phyloP scores from a whole-genome alignment of 371 early-diverging fungal genomes.

The Neoconidiobolus thromboides region DNA sequence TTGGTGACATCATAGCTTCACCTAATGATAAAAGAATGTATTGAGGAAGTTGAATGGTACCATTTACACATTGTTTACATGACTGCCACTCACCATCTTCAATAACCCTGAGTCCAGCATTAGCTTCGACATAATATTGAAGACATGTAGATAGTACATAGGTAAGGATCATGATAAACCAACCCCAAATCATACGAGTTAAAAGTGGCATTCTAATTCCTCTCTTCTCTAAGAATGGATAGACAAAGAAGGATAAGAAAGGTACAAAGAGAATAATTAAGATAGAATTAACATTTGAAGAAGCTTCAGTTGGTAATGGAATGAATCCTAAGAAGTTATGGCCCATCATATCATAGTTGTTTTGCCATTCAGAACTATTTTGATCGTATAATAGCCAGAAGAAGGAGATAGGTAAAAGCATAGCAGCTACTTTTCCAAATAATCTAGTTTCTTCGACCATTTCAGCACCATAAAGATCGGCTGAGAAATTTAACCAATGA shows the following conservation, averaged over 20 bases:
- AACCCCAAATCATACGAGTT: background rate
- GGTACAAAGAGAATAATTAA: background rate
- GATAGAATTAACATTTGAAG: background rate
- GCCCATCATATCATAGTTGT: conserved; percentile 14
- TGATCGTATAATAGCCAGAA: conserved; percentile 41
- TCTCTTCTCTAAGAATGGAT: conserved; percentile 4
- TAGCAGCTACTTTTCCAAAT: conserved; percentile 9
- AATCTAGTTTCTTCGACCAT: conserved; percentile 5
- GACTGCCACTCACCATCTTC: no score
- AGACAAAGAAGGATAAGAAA: background rate
- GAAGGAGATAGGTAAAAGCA: conserved; percentile 21
- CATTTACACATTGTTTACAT: conserved; percentile 10
- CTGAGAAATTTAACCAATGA: conserved; percentile 6
- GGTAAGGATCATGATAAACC: background rate
- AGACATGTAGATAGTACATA: background rate
- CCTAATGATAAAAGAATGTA: conserved; percentile 32
- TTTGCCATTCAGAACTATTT: conserved; percentile 15
- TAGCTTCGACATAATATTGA: background rate
- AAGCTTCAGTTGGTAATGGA: conserved; percentile 1
- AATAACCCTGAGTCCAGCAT: background rate
- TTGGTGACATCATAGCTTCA: conserved; percentile 31
- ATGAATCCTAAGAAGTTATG: conserved; percentile 10
- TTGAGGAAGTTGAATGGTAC: conserved; percentile 24
- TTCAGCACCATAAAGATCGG: background rate
- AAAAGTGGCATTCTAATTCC: background rate